These are phyloP conservation scores for Eucalyptus pauciflora DNA, from an alignment of 345 rosid genomes.

Conservation along the genomic window DNA sequence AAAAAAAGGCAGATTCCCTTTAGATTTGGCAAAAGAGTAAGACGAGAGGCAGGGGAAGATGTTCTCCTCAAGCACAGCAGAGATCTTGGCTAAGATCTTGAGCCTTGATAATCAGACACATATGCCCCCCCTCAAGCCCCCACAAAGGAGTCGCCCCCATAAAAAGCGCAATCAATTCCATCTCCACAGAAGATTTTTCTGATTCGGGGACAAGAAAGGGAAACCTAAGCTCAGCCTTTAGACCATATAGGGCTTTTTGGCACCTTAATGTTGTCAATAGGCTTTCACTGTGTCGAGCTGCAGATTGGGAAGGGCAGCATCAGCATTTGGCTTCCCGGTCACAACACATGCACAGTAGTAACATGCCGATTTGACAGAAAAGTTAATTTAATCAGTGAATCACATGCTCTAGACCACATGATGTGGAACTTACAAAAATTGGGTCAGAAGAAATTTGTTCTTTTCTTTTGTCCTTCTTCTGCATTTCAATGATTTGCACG, in stretches of 20 bases:
- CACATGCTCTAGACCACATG: not conserved
- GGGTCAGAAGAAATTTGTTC: not conserved
- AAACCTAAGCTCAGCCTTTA: not conserved
- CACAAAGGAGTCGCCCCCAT: not conserved
- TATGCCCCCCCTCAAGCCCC: not conserved
- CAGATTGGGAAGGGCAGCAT: not conserved
- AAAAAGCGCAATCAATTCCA: conserved; percentile 12
- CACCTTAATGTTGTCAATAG: not conserved
- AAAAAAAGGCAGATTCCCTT: not conserved
- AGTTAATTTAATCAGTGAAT: not conserved
- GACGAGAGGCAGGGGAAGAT: not conserved
- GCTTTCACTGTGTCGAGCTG: not conserved
- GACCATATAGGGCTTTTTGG: not conserved
- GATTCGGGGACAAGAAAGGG: not conserved
- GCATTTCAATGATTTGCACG: not conserved
- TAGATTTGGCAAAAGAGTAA: not conserved
- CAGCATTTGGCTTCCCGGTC: not conserved
- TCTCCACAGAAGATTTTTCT: not conserved
- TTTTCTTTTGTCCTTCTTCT: not conserved
- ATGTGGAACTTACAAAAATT: not conserved
- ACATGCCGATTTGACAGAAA: not conserved
- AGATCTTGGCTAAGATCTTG: not conserved
- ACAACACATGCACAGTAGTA: not conserved
- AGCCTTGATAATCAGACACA: not conserved
- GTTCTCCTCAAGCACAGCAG: not conserved